Evolutionary conservation across 208 protist species (phyloP).

Genomic region (Trypanosoma conorhini): DNA sequence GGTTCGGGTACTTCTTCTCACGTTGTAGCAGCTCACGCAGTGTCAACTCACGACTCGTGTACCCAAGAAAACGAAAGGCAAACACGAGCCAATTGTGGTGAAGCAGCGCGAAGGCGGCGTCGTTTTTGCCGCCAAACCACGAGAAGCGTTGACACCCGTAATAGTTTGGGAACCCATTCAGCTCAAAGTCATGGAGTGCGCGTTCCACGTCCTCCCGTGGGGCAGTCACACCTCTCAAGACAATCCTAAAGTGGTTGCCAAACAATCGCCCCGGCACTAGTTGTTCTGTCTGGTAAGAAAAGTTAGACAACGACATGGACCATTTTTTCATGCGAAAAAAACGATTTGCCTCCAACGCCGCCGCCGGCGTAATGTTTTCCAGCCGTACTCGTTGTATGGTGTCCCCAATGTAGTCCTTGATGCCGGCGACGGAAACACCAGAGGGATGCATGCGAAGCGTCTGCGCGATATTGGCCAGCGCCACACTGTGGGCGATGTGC

Average conservation of each 20-base stretch:
- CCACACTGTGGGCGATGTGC: slow-evolving; percentile 72
- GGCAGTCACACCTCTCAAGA: slow-evolving; percentile 74
- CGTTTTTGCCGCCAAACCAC: slow-evolving; percentile 80
- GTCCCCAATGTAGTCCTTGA: slow-evolving; percentile 90
- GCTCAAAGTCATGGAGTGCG: slow-evolving; percentile 47
- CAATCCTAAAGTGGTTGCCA: slow-evolving; percentile 84
- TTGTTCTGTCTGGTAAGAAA: slow-evolving; percentile 72
- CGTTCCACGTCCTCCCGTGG: slow-evolving; percentile 39
- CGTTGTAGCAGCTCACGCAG: slow-evolving; percentile 87
- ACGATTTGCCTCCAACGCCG: slow-evolving; percentile 62
- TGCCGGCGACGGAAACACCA: slow-evolving; percentile 76
- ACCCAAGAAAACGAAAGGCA: slow-evolving; percentile 86
- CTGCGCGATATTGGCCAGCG: slow-evolving; percentile 60
- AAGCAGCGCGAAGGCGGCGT: slow-evolving; percentile 79
- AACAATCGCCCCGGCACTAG: slow-evolving; percentile 71
- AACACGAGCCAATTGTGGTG: slow-evolving; percentile 87
- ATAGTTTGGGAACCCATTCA: slow-evolving; percentile 87
- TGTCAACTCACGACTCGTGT: slow-evolving; percentile 52
- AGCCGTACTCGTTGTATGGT: slow-evolving; percentile 82
- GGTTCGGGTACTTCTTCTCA: slow-evolving; percentile 74
- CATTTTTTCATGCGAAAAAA: slow-evolving; percentile 45
- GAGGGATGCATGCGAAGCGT: slow-evolving; percentile 78
- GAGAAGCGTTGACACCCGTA: slow-evolving; percentile 90
- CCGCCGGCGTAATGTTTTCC: slow-evolving; percentile 60
- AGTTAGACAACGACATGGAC: slow-evolving; percentile 70